These are phyloP conservation scores for Boletus eberwhitei DNA, from an alignment of 768 basidiomycete species.

Conservation along the genomic window DNA sequence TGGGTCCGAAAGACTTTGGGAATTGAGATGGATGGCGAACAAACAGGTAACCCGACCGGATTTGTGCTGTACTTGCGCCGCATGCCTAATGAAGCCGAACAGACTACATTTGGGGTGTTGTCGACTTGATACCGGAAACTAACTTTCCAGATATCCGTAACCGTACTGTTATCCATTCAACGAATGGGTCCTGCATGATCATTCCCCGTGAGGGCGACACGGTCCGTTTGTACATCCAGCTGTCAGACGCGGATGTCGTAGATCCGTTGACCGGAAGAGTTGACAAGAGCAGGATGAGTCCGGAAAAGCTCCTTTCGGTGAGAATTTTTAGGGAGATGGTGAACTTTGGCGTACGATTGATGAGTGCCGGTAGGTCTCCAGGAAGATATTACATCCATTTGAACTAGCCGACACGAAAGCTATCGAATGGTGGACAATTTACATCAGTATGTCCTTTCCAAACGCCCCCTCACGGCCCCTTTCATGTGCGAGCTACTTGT, in stretches of 20 bases:
- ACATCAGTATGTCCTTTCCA: constrained; percentile 47
- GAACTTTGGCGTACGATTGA: background rate
- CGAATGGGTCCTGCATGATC: constrained; percentile 64
- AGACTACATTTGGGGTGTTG: constrained; percentile 81
- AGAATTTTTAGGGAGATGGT: background rate
- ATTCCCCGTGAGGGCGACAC: constrained; percentile 71
- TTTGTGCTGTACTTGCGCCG: background rate
- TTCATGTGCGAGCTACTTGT: background rate
- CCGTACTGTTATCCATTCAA: constrained; percentile 62
- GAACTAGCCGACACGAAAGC: constrained; percentile 43
- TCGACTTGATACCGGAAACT: constrained; percentile 68
- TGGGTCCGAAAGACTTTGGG: constrained; percentile 46
- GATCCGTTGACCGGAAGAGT: constrained; percentile 47
- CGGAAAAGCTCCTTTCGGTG: constrained; percentile 53
- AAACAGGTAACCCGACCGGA: constrained; percentile 33
- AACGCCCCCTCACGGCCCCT: background rate
- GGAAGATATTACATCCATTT: constrained; percentile 56
- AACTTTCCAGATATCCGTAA: constrained; percentile 77
- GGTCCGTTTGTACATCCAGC: constrained; percentile 69
- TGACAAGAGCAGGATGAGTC: constrained; percentile 49
- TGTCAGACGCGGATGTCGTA: constrained; percentile 46
- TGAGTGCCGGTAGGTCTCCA: constrained; percentile 42
- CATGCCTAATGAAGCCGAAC: constrained; percentile 18
- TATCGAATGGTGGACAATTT: constrained; percentile 73
- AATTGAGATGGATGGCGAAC: constrained; percentile 47